Percentiles rank a stretch among this genome's conserved stretches.
phyloP scores from a whole-genome alignment of 495 filamentous ascomycete genomes.

The Penicillium canescens region DNA sequence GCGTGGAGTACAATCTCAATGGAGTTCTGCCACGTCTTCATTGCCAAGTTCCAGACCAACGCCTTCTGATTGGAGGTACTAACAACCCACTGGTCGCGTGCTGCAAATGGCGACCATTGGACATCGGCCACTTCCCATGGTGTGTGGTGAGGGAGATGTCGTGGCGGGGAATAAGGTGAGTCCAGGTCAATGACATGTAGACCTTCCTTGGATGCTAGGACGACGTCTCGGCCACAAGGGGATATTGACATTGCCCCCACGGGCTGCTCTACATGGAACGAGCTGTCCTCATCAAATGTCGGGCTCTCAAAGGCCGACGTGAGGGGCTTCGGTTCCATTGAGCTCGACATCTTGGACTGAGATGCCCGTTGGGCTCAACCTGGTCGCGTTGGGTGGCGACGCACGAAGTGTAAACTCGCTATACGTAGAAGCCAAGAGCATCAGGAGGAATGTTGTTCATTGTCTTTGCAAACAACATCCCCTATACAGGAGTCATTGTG shows the following conservation, averaged over 20 bases:
- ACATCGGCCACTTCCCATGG: slow-evolving; percentile 98
- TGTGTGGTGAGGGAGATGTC: slow-evolving; percentile 80
- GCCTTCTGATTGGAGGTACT: slow-evolving; percentile 95
- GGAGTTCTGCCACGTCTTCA: slow-evolving; percentile 68
- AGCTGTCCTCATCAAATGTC: slow-evolving; percentile 82
- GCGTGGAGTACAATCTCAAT: slow-evolving; percentile 90
- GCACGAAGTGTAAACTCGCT: slow-evolving; percentile 6
- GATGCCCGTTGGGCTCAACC: slow-evolving; percentile 6
- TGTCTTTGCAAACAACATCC: neutral
- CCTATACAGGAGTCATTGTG: neutral
- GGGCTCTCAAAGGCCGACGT: slow-evolving; percentile 78
- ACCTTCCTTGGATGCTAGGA: slow-evolving; percentile 81
- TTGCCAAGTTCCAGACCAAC: slow-evolving; percentile 88
- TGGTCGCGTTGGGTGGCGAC: slow-evolving; percentile 16
- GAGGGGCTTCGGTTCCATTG: slow-evolving; percentile 42
- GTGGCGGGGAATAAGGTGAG: slow-evolving; percentile 83
- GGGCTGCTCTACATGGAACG: slow-evolving; percentile 78
- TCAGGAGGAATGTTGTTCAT: neutral
- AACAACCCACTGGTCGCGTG: slow-evolving; percentile 87
- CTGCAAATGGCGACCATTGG: slow-evolving; percentile 94
- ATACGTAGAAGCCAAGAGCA: neutral
- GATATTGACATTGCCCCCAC: slow-evolving; percentile 83
- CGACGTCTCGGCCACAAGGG: slow-evolving; percentile 88
- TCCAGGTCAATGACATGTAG: slow-evolving; percentile 94
- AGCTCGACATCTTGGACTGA: slow-evolving; percentile 39